phyloP scores from a whole-genome alignment of 257 asterid genomes.

The Linderniella brevidens region DNA sequence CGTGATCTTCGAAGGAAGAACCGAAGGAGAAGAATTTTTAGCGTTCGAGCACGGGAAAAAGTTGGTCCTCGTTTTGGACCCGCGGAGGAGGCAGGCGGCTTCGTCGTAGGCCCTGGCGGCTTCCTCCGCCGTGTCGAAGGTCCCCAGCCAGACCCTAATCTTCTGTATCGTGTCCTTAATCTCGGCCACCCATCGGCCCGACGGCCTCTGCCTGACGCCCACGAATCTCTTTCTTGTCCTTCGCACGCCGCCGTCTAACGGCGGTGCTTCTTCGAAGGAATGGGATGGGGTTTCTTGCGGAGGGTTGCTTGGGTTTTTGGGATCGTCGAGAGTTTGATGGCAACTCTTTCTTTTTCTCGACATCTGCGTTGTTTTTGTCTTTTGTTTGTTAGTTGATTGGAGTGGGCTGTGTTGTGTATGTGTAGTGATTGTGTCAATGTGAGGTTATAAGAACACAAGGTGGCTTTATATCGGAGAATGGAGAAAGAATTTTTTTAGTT shows the following conservation, averaged over 20 bases:
- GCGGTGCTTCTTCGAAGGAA: slow-evolving; percentile 29
- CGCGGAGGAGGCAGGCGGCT: slow-evolving; percentile 79
- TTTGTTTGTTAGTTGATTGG: slow-evolving; percentile 8
- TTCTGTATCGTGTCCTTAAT: slow-evolving; percentile 67
- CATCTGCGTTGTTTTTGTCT: slow-evolving; percentile 11
- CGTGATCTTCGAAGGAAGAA: slow-evolving; percentile 56
- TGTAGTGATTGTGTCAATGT: neutral
- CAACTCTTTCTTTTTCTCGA: slow-evolving; percentile 46
- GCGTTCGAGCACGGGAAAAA: slow-evolving; percentile 37
- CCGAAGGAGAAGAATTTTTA: slow-evolving; percentile 16
- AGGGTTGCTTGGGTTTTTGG: too few relatives aligned
- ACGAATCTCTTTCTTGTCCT: slow-evolving; percentile 49
- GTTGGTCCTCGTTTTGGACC: slow-evolving; percentile 72
- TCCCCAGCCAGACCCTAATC: slow-evolving; percentile 67
- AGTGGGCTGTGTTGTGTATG: neutral
- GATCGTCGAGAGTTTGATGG: neutral
- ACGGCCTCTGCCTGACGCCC: slow-evolving; percentile 65
- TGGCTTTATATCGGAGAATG: neutral
- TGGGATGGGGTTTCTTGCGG: too few relatives aligned
- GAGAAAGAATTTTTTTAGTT: too few relatives aligned
- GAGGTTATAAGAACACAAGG: neutral
- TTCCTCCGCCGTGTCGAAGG: slow-evolving; percentile 72
- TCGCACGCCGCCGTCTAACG: slow-evolving; percentile 33
- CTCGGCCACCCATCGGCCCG: slow-evolving; percentile 85
- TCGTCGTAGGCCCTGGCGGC: slow-evolving; percentile 74